Evolutionary conservation across 140 eudicot genomes (phyloP).

Genomic region (Stevia rebaudiana): DNA sequence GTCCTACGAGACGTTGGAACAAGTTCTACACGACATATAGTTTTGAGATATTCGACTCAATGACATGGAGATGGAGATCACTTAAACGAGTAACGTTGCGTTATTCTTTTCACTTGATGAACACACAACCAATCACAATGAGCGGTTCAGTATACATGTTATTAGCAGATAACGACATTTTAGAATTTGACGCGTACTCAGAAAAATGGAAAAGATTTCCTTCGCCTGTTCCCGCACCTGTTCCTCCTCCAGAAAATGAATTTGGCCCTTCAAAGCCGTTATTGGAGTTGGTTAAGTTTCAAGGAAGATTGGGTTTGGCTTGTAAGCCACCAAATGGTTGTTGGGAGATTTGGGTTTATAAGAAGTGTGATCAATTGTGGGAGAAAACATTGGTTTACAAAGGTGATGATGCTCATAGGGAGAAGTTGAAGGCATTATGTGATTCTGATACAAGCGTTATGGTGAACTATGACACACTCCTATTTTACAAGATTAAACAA

Average conservation of each 20-base stretch:
- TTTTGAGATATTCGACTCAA: slow-evolving; percentile 15
- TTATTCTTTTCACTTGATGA: not conserved
- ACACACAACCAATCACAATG: not conserved
- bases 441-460: slow-evolving; percentile 7
- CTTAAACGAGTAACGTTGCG: not conserved
- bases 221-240: slow-evolving; percentile 4
- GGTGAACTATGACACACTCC: not conserved
- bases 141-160: slow-evolving; percentile 20
- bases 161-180: not conserved
- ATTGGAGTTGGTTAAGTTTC: not conserved
- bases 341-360: slow-evolving; percentile 22
- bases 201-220: not conserved
- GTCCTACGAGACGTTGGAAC: not conserved
- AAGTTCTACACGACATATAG: not conserved
- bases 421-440: not conserved
- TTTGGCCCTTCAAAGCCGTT: not conserved
- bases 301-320: slow-evolving; percentile 7
- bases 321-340: not conserved
- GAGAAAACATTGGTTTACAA: not conserved
- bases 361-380: not conserved
- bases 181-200: not conserved
- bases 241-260: not conserved
- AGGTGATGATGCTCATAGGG: not conserved
- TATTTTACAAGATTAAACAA: not conserved
- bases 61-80: slow-evolving; percentile 1